Percentiles rank a stretch among this genome's conserved stretches.
Evolutionary conservation across 2,329 filamentous ascomycete genomes (phyloP).

Genomic region (Curvularia sp.): DNA sequence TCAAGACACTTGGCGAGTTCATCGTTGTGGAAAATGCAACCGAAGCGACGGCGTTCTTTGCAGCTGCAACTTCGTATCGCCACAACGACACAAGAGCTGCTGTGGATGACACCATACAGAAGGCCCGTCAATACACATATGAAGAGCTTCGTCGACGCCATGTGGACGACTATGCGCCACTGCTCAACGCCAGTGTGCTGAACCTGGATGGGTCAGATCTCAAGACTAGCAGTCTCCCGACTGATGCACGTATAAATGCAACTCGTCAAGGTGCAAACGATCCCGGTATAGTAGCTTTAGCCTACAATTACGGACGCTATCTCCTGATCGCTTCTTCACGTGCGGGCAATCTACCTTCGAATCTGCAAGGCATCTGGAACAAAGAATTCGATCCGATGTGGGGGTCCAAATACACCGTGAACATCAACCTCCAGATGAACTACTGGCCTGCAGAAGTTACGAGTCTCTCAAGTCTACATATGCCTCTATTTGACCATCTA

Average conservation of each 20-base stretch:
- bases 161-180: constrained; percentile 39
- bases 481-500: constrained; percentile 54
- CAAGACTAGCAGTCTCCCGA: constrained; percentile 7
- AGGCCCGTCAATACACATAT: constrained; percentile 27
- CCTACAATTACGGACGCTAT: constrained; percentile 52
- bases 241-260: constrained; percentile 10
- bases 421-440: constrained; percentile 63
- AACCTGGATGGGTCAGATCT: not conserved
- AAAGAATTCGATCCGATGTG: constrained; percentile 53
- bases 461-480: constrained; percentile 48
- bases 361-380: constrained; percentile 58
- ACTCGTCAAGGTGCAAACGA: constrained; percentile 15
- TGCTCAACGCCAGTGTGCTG: constrained; percentile 17
- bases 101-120: constrained; percentile 34
- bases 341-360: constrained; percentile 51
- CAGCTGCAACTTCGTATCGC: constrained; percentile 54
- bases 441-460: constrained; percentile 54
- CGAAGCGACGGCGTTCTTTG: constrained; percentile 49
- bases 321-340: constrained; percentile 49
- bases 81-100: constrained; percentile 33
- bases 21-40: constrained; percentile 38
- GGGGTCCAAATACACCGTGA: constrained; percentile 61
- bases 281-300: constrained; percentile 40
- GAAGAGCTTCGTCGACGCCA: constrained; percentile 40
- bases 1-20: constrained; percentile 10